A percentile compares a stretch with the other conserved stretches of the same genome.
Evolutionary conservation across 1,284 basidiomycete species (phyloP).

Genomic region (Megacollybia platyphylla): DNA sequence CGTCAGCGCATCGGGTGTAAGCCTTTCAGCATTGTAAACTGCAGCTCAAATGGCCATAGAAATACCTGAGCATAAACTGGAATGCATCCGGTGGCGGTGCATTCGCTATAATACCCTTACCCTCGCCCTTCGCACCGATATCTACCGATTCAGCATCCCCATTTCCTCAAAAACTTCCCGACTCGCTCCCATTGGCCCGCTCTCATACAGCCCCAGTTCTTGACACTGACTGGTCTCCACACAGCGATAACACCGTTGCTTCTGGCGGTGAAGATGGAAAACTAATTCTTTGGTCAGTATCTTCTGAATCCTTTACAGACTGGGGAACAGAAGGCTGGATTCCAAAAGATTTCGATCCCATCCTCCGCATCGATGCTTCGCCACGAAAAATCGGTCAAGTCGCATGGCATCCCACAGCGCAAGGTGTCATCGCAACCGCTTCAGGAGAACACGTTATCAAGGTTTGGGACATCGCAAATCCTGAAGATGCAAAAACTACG

Average conservation of each 20-base stretch:
- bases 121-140: constrained; percentile 55
- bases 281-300: constrained; percentile 82
- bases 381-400: constrained; percentile 90
- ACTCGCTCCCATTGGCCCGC: constrained; percentile 85
- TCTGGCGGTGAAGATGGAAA: constrained; percentile 93
- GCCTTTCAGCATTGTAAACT: constrained; percentile 12
- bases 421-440: constrained; percentile 78
- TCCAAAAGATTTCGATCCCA: constrained; percentile 77
- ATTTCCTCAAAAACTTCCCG: constrained; percentile 77
- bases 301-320: constrained; percentile 60
- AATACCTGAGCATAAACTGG: constrained; percentile 91
- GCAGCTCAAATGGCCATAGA: constrained; percentile 22
- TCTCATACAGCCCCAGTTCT: constrained; percentile 80
- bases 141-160: constrained; percentile 14
- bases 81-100: constrained; percentile 93
- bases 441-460: constrained; percentile 86
- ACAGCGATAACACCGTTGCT: constrained; percentile 84
- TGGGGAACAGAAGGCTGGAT: constrained; percentile 81
- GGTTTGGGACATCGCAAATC: constrained; percentile 78
- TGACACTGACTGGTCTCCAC: constrained; percentile 95
- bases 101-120: constrained; percentile 83
- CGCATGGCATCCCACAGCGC: constrained; percentile 86
- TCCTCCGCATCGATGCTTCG: constrained; percentile 60
- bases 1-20: constrained; percentile 73
- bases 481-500: constrained; percentile 49